These are phyloP conservation scores for Albugo candida DNA, from an alignment of 352 stramenopile genomes.

Conservation along the genomic window DNA sequence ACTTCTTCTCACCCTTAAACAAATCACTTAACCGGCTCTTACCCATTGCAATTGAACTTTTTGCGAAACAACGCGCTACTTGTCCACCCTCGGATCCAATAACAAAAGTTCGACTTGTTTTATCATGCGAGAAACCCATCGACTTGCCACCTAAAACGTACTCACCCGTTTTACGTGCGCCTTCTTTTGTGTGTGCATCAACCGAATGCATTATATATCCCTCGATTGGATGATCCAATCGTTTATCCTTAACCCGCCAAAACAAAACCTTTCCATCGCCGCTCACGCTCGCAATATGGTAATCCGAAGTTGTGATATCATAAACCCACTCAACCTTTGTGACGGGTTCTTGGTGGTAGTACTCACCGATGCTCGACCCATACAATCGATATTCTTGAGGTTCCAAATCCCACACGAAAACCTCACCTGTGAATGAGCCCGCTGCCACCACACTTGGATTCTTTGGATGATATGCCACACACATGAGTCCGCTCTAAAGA, in stretches of 20 bases:
- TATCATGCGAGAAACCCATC: conserved; percentile 38
- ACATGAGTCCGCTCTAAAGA: conserved; percentile 69
- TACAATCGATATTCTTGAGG: conserved; percentile 42
- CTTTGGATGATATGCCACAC: conserved; percentile 64
- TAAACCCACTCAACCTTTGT: conserved; percentile 70
- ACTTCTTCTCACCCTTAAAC: conserved; percentile 65
- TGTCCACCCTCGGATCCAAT: conserved; percentile 53
- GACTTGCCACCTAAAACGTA: conserved; percentile 38
- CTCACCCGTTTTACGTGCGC: neutral
- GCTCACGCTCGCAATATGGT: conserved; percentile 63
- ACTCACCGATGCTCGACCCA: conserved; percentile 70
- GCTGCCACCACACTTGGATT: conserved; percentile 65
- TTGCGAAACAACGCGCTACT: conserved; percentile 41
- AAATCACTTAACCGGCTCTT: conserved; percentile 16
- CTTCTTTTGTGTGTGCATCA: neutral
- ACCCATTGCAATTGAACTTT: conserved; percentile 12
- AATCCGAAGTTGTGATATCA: conserved; percentile 41
- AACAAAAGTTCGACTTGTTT: conserved; percentile 52
- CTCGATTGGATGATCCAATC: conserved; percentile 58
- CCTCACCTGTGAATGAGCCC: conserved; percentile 75
- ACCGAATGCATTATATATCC: conserved; percentile 58
- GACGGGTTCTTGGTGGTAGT: conserved; percentile 75
- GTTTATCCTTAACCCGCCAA: conserved; percentile 72
- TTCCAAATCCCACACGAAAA: conserved; percentile 63
- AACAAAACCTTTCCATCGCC: conserved; percentile 75